phyloP scores from a whole-genome alignment of 495 filamentous ascomycete genomes.

The Copromyces sp. region DNA sequence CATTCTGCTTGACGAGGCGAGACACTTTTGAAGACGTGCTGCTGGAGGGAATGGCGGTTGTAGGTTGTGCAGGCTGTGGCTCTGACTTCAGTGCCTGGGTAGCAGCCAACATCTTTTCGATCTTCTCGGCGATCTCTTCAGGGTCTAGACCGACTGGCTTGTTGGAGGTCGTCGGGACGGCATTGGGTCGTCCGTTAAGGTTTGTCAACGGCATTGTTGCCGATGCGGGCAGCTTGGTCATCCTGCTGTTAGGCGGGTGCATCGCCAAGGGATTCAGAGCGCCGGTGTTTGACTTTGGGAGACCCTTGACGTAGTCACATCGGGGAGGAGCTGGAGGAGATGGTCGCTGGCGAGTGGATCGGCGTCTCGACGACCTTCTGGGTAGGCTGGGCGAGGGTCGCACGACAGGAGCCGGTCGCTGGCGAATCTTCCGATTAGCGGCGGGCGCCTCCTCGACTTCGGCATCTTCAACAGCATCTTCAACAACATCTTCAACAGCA shows the following conservation, averaged over 20 bases:
- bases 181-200: background rate
- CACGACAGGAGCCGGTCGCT: background rate
- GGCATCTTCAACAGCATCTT: background rate
- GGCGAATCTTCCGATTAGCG: background rate
- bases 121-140: slow-evolving; percentile 12
- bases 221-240: slow-evolving; percentile 3
- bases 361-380: background rate
- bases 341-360: background rate
- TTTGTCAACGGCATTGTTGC: slow-evolving; percentile 5
- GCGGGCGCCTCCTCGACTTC: background rate
- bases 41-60: background rate
- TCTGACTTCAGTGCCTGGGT: slow-evolving; percentile 2
- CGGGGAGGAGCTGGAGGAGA: background rate
- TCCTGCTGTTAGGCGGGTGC: slow-evolving; percentile 4
- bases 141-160: background rate
- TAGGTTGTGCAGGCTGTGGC: background rate
- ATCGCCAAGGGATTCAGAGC: slow-evolving; percentile 7
- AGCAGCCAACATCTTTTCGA: slow-evolving; percentile 23
- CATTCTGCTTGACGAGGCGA: background rate
- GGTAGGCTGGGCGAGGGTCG: slow-evolving; percentile 1
- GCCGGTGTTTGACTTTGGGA: slow-evolving; percentile 4
- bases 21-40: slow-evolving; percentile 1
- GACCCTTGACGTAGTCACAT: background rate
- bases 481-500: background rate
- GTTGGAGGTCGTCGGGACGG: background rate